These are phyloP conservation scores for Selaginella tamariscina DNA, from an alignment of 75 land plant genomes.

Conservation along the genomic window DNA sequence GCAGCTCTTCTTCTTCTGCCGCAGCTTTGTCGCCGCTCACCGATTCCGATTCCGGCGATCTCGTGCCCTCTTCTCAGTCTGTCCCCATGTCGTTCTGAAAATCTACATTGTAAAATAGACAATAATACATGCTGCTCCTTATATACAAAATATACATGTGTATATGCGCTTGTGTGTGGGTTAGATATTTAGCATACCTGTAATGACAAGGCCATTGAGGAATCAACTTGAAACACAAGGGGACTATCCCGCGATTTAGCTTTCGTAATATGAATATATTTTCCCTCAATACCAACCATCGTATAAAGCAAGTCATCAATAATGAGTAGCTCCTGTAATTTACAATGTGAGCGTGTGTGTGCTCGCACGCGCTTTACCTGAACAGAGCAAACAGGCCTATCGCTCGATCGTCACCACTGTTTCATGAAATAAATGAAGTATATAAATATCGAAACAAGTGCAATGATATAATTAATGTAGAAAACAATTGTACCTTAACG, in stretches of 20 bases:
- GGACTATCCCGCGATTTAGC: constrained; percentile 41
- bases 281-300: constrained; percentile 92
- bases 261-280: constrained; percentile 46
- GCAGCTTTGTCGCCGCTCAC: constrained; percentile 18
- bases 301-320: constrained; percentile 85
- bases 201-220: constrained; percentile 77
- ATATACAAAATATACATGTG: no score
- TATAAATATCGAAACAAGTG: neutral
- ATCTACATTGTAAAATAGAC: neutral
- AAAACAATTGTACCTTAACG: neutral
- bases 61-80: constrained; percentile 19
- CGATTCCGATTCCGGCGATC: constrained; percentile 18
- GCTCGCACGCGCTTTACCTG: constrained; percentile 34
- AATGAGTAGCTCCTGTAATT: constrained; percentile 64
- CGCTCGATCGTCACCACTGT: constrained; percentile 37
- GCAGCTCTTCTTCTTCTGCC: constrained; percentile 16
- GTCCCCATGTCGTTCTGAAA: no score
- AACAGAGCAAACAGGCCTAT: constrained; percentile 51
- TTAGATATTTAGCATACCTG: no score
- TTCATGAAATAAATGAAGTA: constrained; percentile 2
- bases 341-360: neutral
- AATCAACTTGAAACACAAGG: constrained; percentile 56
- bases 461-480: no score
- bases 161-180: no score
- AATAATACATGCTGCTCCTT: no score